A percentile compares a stretch with the other conserved stretches of the same genome.
phyloP scores from a whole-genome alignment of 2,329 filamentous ascomycete genomes.

The Nigrograna mackinnonii region DNA sequence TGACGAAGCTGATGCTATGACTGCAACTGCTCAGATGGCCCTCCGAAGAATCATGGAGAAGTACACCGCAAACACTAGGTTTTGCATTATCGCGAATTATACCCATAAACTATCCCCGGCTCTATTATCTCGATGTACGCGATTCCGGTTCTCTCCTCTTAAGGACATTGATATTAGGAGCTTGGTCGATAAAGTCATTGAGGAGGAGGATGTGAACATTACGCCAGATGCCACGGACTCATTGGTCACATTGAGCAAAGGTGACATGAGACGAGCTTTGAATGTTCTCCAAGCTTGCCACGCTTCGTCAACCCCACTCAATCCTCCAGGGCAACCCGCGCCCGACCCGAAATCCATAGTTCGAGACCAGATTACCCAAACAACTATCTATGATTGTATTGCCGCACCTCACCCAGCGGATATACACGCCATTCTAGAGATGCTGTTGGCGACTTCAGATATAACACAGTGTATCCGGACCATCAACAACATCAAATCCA shows the following conservation, averaged over 20 bases:
- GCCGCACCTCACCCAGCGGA: slow-evolving; percentile 91
- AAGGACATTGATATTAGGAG: slow-evolving; percentile 85
- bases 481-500: slow-evolving; percentile 83
- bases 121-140: slow-evolving; percentile 87
- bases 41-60: slow-evolving; percentile 97
- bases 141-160: slow-evolving; percentile 92
- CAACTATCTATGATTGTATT: slow-evolving; percentile 95
- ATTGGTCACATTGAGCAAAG: slow-evolving; percentile 84
- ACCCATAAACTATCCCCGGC: slow-evolving; percentile 96
- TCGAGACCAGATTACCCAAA: slow-evolving; percentile 86
- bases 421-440: slow-evolving; percentile 81
- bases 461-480: slow-evolving; percentile 88
- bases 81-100: slow-evolving; percentile 99
- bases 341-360: slow-evolving; percentile 62
- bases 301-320: slow-evolving; percentile 74
- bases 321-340: slow-evolving; percentile 51
- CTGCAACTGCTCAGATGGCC: slow-evolving; percentile 97
- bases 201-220: slow-evolving; percentile 85
- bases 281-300: slow-evolving; percentile 98
- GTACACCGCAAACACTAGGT: slow-evolving; percentile 96
- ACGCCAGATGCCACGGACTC: slow-evolving; percentile 78
- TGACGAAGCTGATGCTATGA: slow-evolving; percentile 99
- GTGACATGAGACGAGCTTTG: slow-evolving; percentile 92
- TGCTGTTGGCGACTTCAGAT: slow-evolving; percentile 81
- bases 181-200: slow-evolving; percentile 86